These are phyloP conservation scores for Acanthamoeba castellanii DNA, from an alignment of 208 protist genomes.

Conservation along the genomic window DNA sequence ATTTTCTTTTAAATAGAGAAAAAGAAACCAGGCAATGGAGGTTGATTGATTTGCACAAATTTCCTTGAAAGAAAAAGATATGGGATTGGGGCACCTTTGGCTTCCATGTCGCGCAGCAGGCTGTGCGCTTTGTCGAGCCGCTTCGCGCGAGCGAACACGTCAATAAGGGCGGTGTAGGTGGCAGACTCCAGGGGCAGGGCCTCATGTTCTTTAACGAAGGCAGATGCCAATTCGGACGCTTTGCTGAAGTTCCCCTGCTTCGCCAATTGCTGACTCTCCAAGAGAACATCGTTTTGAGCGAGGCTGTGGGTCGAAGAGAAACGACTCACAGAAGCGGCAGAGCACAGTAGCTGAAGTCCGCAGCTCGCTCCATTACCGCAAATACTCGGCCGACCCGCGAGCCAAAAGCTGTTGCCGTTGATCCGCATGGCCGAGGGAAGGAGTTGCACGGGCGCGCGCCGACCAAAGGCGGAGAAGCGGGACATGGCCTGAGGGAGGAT, in stretches of 20 bases:
- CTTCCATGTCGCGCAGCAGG: not conserved
- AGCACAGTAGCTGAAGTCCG: not conserved
- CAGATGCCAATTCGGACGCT: not conserved
- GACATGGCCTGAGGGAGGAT: not conserved
- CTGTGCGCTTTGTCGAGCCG: not conserved
- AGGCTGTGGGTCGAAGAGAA: not conserved
- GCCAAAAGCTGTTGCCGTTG: too few relatives aligned
- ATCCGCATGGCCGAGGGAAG: too few relatives aligned
- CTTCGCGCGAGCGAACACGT: not conserved
- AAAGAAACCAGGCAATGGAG: too few relatives aligned
- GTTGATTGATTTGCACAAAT: not conserved
- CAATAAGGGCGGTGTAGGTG: not conserved
- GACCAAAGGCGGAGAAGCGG: not conserved
- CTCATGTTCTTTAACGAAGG: not conserved
- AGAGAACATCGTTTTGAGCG: not conserved
- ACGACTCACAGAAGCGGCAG: not conserved
- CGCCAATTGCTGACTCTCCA: not conserved
- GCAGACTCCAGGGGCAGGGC: not conserved
- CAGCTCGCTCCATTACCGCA: too few relatives aligned
- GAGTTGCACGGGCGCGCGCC: not conserved
- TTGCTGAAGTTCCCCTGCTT: not conserved
- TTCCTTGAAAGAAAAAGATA: not conserved
- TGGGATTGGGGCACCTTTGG: not conserved
- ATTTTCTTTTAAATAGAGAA: too few relatives aligned
- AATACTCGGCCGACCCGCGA: too few relatives aligned